These are phyloP conservation scores for Amoebophrya sp. DNA, from an alignment of 169 alveolate genomes.

Conservation along the genomic window DNA sequence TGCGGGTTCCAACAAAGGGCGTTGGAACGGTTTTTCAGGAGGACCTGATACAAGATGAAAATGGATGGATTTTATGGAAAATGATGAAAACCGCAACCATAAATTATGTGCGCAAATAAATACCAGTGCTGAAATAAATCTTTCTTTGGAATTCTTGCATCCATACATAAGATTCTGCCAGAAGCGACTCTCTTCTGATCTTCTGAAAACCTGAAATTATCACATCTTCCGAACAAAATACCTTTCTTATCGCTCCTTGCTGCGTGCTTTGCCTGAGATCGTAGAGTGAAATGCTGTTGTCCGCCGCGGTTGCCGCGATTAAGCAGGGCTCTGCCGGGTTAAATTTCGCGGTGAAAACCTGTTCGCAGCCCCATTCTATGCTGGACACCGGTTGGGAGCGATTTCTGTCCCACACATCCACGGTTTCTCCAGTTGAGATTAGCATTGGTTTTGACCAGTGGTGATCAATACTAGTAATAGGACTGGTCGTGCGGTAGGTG, in stretches of 20 bases:
- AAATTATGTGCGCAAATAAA: too few relatives aligned
- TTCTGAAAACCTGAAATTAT: too few relatives aligned
- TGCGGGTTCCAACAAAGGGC: conserved; percentile 96
- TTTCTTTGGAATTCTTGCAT: too few relatives aligned
- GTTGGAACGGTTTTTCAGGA: conserved; percentile 67
- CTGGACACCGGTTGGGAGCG: conserved; percentile 39
- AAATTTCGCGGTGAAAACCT: conserved; percentile 75
- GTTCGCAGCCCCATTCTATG: conserved; percentile 77
- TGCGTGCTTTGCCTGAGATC: not conserved
- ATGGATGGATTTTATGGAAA: too few relatives aligned
- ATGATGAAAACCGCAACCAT: too few relatives aligned
- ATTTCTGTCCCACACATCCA: not conserved
- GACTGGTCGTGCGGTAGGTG: not conserved
- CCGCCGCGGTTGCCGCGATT: conserved; percentile 24
- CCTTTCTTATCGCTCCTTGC: not conserved
- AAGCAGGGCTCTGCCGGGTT: conserved; percentile 62
- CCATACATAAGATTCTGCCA: too few relatives aligned
- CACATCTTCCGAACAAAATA: not conserved
- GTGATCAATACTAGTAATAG: not conserved
- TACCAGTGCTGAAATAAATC: too few relatives aligned
- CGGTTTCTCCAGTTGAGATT: conserved; percentile 30
- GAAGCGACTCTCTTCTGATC: too few relatives aligned
- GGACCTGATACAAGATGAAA: too few relatives aligned
- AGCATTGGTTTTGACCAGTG: conserved; percentile 32
- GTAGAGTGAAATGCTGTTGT: not conserved